phyloP scores from a whole-genome alignment of 106 monocot species.

The Ottelia alismoides region DNA sequence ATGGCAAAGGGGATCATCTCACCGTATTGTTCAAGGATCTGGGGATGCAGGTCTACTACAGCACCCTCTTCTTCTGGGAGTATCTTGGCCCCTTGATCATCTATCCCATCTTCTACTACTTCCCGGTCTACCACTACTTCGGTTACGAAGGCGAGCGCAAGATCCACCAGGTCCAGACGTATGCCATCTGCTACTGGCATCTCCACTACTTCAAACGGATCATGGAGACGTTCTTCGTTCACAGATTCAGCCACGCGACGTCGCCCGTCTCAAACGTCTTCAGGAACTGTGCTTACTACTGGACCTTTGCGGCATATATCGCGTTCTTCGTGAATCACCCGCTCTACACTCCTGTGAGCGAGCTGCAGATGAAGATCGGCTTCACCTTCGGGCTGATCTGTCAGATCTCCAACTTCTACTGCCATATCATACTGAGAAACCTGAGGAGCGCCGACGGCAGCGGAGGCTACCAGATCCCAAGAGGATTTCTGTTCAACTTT shows the following conservation, averaged over 20 bases:
- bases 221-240: conserved; percentile 89
- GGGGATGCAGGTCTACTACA: too few species aligned
- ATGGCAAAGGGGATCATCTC: conserved; percentile 31
- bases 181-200: conserved; percentile 75
- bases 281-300: too few species aligned
- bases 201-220: conserved; percentile 85
- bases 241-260: conserved; percentile 84
- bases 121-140: conserved; percentile 69
- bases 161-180: conserved; percentile 61
- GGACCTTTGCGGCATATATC: conserved; percentile 68
- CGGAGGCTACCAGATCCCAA: too few species aligned
- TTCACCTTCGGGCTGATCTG: too few species aligned
- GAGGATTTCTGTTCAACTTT: conserved; percentile 70
- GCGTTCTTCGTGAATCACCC: conserved; percentile 81
- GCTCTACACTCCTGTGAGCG: too few species aligned
- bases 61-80: too few species aligned
- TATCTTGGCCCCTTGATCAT: too few species aligned
- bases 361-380: too few species aligned
- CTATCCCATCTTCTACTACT: conserved; percentile 72
- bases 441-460: too few species aligned
- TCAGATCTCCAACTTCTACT: too few species aligned
- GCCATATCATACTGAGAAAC: too few species aligned
- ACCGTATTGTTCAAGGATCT: conserved; percentile 77
- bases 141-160: conserved; percentile 42
- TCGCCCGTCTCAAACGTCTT: conserved; percentile 80